Evolutionary conservation across 108 stramenopile species (phyloP), one percentile per base, ranked within the genome.

Genomic region (Nitzschia putrida): DNA sequence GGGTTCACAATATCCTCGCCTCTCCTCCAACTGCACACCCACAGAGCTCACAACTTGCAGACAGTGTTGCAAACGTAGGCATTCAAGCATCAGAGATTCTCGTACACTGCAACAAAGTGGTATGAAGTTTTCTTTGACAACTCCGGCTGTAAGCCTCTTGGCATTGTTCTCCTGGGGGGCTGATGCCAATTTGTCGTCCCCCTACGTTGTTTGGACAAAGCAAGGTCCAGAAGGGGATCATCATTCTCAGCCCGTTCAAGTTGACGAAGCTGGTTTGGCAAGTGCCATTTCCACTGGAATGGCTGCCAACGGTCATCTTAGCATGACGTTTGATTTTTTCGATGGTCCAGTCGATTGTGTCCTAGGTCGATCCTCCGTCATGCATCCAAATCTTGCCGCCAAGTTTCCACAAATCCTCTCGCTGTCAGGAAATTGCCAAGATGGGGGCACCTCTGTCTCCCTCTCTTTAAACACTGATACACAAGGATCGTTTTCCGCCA

Each of bases 371-470:
- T 49, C 47, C 3, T 16, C 47, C 18, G 47, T 59, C 7, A n/a
- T 59, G 23, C 58, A 59, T 7, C 58, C 26, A 0, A 29, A 37
- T 7, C 58, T 59, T 39, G 58, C 58, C 4, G 58, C 58, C 1
- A 59, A 59, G 20, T 59, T 4, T 40, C 58, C 58, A 18, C 11
- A 13, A n/a, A 10, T 59, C 11, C 2, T 59, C 29, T 18, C n/a
- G 34, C 6, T 59, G 26, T 37, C 58, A 3, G 58, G 58, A 23
- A 25, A 37, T 40, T 59, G 58, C 38, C 12, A 39, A 12, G 58
- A 59, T 20, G 39, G 20, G n/a, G 26, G 23, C 58, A 59, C 38
- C 58, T 29, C 58, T 29, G 58, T 39, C 1, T 29, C 13, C n/a
- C 29, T 59, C 11, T 59, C 26, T n/a, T 40, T 59, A 6, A 59